phyloP scores from a whole-genome alignment of 2,329 filamentous ascomycete genomes.

The Exutisphaerella laricina region DNA sequence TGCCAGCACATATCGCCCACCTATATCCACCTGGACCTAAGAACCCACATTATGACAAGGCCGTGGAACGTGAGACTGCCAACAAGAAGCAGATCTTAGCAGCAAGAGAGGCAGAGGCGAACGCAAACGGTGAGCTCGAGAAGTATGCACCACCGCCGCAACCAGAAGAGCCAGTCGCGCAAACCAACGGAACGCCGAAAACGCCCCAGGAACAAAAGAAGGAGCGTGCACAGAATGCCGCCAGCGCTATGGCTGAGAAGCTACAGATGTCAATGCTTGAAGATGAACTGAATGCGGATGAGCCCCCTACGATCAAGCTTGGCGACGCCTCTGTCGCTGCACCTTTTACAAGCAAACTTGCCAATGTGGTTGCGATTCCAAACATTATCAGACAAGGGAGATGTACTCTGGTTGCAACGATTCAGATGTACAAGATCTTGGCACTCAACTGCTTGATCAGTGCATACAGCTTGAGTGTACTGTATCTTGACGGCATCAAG shows the following conservation, averaged over 20 bases:
- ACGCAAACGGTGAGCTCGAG: conserved; percentile 24
- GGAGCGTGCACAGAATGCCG: conserved; percentile 60
- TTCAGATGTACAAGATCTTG: conserved; percentile 99
- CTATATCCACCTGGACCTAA: conserved; percentile 83
- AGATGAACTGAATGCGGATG: conserved; percentile 75
- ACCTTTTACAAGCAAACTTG: conserved; percentile 94
- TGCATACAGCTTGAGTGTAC: conserved; percentile 90
- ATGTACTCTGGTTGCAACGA: conserved; percentile 94
- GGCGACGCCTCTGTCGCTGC: conserved; percentile 96
- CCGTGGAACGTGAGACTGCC: conserved; percentile 77
- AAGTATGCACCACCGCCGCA: conserved; percentile 25
- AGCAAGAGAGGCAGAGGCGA: conserved; percentile 47
- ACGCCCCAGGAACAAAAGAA: conserved; percentile 49
- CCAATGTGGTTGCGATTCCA: conserved; percentile 92
- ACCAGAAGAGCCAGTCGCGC: conserved; percentile 15
- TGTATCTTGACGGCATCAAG: conserved; percentile 98
- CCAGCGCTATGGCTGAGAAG: conserved; percentile 76
- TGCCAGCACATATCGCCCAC: conserved; percentile 88
- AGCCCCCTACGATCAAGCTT: conserved; percentile 92
- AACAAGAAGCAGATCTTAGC: conserved; percentile 60
- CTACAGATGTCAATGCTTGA: conserved; percentile 86
- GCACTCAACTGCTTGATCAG: conserved; percentile 97
- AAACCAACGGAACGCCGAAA: conserved; percentile 17
- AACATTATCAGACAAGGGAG: conserved; percentile 98
- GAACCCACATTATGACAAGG: conserved; percentile 93